A percentile compares a stretch with the other conserved stretches of the same genome.
phyloP scores from a whole-genome alignment of 495 filamentous ascomycete species.

The Pseudoneurospora amorphoporcata region DNA sequence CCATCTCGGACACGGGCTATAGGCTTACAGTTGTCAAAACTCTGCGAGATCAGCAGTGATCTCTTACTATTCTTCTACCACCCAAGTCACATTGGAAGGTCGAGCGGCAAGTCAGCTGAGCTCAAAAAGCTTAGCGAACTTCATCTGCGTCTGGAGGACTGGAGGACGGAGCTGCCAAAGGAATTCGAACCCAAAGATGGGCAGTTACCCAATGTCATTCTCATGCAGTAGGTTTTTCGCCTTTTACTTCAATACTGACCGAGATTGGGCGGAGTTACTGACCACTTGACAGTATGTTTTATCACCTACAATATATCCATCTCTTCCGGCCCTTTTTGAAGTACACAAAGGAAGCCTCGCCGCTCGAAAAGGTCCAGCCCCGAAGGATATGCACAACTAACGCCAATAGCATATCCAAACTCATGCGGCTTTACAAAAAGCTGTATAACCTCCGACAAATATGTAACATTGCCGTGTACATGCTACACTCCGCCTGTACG shows the following conservation, averaged over 20 bases:
- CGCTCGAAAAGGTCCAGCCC: constrained; percentile 79
- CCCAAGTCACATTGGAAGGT: constrained; percentile 52
- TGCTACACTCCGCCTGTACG: constrained; percentile 84
- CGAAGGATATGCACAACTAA: constrained; percentile 84
- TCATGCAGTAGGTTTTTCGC: constrained; percentile 74
- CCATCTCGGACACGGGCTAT: constrained; percentile 75
- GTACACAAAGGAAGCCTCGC: constrained; percentile 69
- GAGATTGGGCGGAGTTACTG: constrained; percentile 13
- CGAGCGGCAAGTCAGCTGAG: constrained; percentile 53
- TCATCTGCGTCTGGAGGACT: constrained; percentile 81
- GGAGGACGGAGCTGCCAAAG: constrained; percentile 75
- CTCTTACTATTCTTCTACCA: constrained; percentile 86
- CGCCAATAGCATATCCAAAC: constrained; percentile 77
- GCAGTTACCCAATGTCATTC: constrained; percentile 73
- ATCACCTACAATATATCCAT: constrained; percentile 91
- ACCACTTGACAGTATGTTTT: constrained; percentile 70
- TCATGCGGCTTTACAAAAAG: constrained; percentile 87
- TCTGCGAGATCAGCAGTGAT: constrained; percentile 92
- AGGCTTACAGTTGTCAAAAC: constrained; percentile 65
- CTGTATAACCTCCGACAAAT: constrained; percentile 85
- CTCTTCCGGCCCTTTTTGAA: constrained; percentile 94
- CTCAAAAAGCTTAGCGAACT: constrained; percentile 88
- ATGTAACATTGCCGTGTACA: constrained; percentile 92
- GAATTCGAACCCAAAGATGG: constrained; percentile 88
- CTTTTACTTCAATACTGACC: neutral